Conservation (phyloP, 768 basidiomycete genomes). For the Suillus americanus region DNA sequence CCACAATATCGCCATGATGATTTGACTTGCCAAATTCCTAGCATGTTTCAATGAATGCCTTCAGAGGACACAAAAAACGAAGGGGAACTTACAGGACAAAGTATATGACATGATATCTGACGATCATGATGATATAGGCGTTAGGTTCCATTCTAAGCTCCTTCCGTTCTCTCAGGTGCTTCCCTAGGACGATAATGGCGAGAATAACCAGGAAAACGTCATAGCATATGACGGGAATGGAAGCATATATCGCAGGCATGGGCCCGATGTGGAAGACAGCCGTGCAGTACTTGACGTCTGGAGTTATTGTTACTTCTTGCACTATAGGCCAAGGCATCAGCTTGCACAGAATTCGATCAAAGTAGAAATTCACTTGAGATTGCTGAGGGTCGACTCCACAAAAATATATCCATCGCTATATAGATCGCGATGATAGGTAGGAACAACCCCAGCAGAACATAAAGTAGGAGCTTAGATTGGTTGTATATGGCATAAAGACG, state of each 20-base stretch:
- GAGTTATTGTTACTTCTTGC: background rate
- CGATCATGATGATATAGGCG: background rate
- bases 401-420: background rate
- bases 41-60: background rate
- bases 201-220: background rate
- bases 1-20: background rate
- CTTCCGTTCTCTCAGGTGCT: background rate
- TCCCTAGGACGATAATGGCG: background rate
- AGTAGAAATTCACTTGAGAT: background rate
- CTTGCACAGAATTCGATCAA: background rate
- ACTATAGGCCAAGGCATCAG: background rate
- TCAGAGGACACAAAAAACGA: background rate
- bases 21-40: background rate
- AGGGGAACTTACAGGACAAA: background rate
- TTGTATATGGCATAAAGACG: background rate
- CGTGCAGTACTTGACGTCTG: background rate
- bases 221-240: background rate
- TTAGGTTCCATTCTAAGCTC: background rate
- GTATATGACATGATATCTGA: background rate
- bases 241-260: background rate
- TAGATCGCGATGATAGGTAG: background rate
- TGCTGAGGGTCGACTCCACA: background rate
- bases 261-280: background rate
- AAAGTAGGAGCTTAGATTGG: background rate
- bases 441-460: background rate